These are phyloP conservation scores for Panaeolus cyanescens DNA, from an alignment of 768 basidiomycete genomes.

Conservation along the genomic window DNA sequence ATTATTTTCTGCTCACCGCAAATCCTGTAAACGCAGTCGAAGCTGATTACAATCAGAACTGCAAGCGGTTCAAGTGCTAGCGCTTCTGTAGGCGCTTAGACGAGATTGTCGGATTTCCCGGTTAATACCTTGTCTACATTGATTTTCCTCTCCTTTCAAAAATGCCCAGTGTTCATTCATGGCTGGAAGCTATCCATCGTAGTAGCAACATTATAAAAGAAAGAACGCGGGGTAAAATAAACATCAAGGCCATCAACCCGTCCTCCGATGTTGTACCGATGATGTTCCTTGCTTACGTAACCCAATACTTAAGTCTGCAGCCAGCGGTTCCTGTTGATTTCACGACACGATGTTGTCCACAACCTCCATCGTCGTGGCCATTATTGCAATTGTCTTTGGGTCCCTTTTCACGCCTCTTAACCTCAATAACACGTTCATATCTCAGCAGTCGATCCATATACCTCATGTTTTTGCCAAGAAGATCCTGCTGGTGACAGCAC, in stretches of 20 bases:
- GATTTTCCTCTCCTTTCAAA: too few relatives aligned
- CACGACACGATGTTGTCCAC: conserved; percentile 18
- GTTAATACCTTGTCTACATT: too few relatives aligned
- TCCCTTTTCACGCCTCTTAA: conserved; percentile 32
- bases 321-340: not conserved
- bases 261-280: not conserved
- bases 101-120: too few relatives aligned
- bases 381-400: conserved; percentile 31
- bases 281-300: not conserved
- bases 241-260: not conserved
- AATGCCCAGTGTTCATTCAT: too few relatives aligned
- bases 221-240: not conserved
- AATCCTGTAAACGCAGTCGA: too few relatives aligned
- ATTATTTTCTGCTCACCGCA: too few relatives aligned
- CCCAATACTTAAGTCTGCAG: not conserved
- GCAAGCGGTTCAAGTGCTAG: too few relatives aligned
- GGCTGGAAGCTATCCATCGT: too few relatives aligned
- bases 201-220: too few relatives aligned
- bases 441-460: conserved; percentile 16
- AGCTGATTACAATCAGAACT: too few relatives aligned
- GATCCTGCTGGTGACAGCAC: conserved; percentile 81
- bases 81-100: too few relatives aligned
- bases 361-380: conserved; percentile 22
- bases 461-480: conserved; percentile 22
- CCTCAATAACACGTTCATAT: conserved; percentile 24